Evolutionary conservation across 257 asterid species (phyloP).

Genomic region (Solanum verrucosum): DNA sequence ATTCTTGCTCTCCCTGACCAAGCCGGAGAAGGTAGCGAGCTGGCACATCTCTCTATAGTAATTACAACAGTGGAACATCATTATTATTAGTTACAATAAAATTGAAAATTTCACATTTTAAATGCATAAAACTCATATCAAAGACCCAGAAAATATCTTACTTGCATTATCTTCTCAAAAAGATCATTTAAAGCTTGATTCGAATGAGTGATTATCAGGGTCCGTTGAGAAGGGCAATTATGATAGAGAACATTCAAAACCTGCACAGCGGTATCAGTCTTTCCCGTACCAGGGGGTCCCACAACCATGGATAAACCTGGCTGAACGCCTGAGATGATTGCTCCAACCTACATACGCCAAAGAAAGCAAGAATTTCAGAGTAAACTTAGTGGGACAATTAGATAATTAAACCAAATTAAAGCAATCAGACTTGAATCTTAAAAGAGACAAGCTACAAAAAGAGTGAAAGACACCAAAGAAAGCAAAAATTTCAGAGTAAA

Average conservation of each 20-base stretch:
- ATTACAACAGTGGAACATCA: neutral
- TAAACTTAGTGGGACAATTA: neutral
- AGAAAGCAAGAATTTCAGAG: neutral
- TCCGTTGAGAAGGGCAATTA: slow-evolving; percentile 98
- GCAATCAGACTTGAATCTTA: neutral
- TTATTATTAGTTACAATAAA: neutral
- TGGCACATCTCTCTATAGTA: slow-evolving; percentile 84
- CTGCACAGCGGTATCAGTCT: slow-evolving; percentile 98
- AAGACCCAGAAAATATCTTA: slow-evolving; percentile 6
- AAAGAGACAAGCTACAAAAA: neutral
- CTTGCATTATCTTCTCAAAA: slow-evolving; percentile 99
- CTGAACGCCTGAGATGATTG: slow-evolving; percentile 85
- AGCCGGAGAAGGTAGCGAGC: slow-evolving; percentile 98
- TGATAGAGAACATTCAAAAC: slow-evolving; percentile 92
- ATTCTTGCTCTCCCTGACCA: slow-evolving; percentile 99
- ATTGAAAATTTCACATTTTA: neutral
- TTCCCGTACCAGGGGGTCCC: slow-evolving; percentile 99
- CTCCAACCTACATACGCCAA: slow-evolving; percentile 58
- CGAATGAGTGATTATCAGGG: slow-evolving; percentile 94
- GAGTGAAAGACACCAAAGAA: neutral
- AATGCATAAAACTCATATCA: neutral
- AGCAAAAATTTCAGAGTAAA: neutral
- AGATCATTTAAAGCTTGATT: slow-evolving; percentile 97
- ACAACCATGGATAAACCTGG: slow-evolving; percentile 99
- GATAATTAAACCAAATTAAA: neutral